Conservation (phyloP, 352 stramenopile genomes). For the Thalassiosira pacifica region DNA sequence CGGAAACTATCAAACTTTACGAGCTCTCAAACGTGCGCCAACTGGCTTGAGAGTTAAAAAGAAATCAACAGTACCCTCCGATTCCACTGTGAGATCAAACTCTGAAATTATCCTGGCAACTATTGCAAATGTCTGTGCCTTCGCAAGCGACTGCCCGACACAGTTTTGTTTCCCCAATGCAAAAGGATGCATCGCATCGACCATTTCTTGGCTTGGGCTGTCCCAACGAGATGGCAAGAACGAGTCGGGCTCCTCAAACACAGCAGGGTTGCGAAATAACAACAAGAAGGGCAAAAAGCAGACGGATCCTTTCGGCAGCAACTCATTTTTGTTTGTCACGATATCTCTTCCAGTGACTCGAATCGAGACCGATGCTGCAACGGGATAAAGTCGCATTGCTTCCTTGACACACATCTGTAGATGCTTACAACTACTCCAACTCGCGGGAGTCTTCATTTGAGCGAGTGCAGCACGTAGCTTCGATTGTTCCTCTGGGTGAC, state of each 20-base stretch:
- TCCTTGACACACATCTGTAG: slow-evolving; percentile 62
- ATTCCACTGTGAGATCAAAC: slow-evolving; percentile 58
- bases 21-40: slow-evolving; percentile 12
- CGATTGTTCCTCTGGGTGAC: slow-evolving; percentile 40
- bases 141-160: slow-evolving; percentile 68
- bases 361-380: slow-evolving; percentile 32
- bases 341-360: slow-evolving; percentile 43
- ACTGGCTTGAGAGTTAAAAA: slow-evolving; percentile 66
- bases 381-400: slow-evolving; percentile 63
- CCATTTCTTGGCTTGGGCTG: slow-evolving; percentile 51
- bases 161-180: slow-evolving; percentile 67
- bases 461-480: slow-evolving; percentile 35
- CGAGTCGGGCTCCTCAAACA: slow-evolving; percentile 60
- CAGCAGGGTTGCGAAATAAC: slow-evolving; percentile 44
- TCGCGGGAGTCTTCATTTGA: slow-evolving; percentile 29
- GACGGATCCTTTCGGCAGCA: slow-evolving; percentile 59
- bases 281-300: slow-evolving; percentile 49
- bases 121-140: slow-evolving; percentile 56
- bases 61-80: slow-evolving; percentile 47
- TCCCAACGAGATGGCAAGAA: slow-evolving; percentile 73
- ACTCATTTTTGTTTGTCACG: slow-evolving; percentile 29
- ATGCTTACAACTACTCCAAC: slow-evolving; percentile 15
- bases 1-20: slow-evolving; percentile 38
- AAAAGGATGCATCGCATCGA: slow-evolving; percentile 65
- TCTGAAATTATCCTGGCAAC: slow-evolving; percentile 29